These are phyloP conservation scores for Schizothecium vesticola DNA, from an alignment of 495 filamentous ascomycete genomes.

Conservation along the genomic window DNA sequence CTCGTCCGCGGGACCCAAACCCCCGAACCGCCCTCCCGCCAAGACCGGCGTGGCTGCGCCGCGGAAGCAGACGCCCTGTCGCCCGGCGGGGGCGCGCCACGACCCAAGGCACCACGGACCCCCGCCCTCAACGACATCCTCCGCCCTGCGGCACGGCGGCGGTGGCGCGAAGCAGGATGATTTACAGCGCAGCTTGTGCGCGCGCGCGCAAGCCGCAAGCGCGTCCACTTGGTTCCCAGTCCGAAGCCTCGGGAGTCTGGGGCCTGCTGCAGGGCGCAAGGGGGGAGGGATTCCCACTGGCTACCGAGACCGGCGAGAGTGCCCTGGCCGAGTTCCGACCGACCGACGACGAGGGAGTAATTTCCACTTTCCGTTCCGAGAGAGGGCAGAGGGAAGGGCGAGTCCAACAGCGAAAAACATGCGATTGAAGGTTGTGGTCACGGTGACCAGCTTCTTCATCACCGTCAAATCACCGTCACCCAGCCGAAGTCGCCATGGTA, in stretches of 20 bases:
- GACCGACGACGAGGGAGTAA: too few species aligned
- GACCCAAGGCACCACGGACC: background rate
- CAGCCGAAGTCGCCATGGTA: background rate
- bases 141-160: background rate
- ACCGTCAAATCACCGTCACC: background rate
- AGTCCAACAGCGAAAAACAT: too few species aligned
- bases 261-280: too few species aligned
- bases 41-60: background rate
- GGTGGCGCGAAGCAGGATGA: background rate
- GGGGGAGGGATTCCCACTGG: too few species aligned
- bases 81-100: background rate
- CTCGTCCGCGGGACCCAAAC: too few species aligned
- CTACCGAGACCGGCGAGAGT: background rate
- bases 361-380: too few species aligned
- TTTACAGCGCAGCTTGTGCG: background rate
- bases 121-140: background rate
- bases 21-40: background rate
- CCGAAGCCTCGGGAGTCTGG: background rate
- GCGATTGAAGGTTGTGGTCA: too few species aligned
- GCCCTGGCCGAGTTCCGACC: background rate
- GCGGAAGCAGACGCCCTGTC: background rate
- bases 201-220: background rate
- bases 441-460: too few species aligned
- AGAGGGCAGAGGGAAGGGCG: too few species aligned
- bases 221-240: background rate